phyloP scores from a whole-genome alignment of 116 monocot species.

The Cymodocea nodosa region DNA sequence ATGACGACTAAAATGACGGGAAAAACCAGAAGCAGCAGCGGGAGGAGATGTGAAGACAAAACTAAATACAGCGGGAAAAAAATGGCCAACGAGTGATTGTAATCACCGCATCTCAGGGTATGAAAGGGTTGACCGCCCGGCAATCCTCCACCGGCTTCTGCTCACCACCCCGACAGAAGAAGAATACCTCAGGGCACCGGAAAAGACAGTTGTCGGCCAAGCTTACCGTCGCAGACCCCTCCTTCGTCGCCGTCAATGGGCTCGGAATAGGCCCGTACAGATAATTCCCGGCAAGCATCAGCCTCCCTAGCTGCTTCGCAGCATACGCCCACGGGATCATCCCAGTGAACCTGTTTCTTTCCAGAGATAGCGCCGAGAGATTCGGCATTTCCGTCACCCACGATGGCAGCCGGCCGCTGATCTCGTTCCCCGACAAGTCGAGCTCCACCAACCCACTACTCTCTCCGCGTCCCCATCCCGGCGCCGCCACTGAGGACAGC shows the following conservation, averaged over 20 bases:
- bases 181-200: conserved; percentile 41
- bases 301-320: conserved; percentile 30
- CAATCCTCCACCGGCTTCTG: conserved; percentile 45
- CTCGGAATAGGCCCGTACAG: conserved; percentile 55
- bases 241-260: conserved; percentile 18
- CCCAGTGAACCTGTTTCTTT: conserved; percentile 42
- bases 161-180: conserved; percentile 42
- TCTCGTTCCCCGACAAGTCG: conserved; percentile 36
- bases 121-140: conserved; percentile 35
- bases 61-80: too few relatives aligned
- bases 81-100: not conserved
- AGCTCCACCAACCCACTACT: conserved; percentile 21
- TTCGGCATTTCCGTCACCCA: conserved; percentile 1
- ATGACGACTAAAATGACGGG: too few relatives aligned
- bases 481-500: conserved; percentile 18
- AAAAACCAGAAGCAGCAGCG: too few relatives aligned
- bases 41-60: too few relatives aligned
- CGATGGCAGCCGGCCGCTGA: conserved; percentile 31
- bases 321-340: conserved; percentile 58
- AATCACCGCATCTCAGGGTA: conserved; percentile 10
- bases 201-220: conserved; percentile 57
- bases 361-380: conserved; percentile 27
- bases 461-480: conserved; percentile 6
- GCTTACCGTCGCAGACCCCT: conserved; percentile 33
- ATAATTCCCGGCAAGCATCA: conserved; percentile 56